These are phyloP conservation scores for Terfezia claveryi DNA, from an alignment of 495 filamentous ascomycete species.

Conservation along the genomic window DNA sequence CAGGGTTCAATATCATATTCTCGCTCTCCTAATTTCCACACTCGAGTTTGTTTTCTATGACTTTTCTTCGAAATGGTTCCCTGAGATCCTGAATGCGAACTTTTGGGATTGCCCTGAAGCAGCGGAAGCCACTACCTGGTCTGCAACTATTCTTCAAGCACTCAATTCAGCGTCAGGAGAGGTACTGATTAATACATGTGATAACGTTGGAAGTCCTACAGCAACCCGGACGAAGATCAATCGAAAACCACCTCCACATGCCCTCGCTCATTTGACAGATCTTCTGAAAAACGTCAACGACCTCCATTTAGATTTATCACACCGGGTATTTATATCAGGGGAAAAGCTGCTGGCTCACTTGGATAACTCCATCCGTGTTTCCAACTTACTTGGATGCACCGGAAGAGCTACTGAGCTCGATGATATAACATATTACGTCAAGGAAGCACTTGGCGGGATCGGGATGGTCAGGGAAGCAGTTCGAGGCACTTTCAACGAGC, in stretches of 20 bases:
- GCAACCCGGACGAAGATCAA: neutral
- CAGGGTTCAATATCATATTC: neutral
- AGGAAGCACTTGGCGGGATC: neutral
- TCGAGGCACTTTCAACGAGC: neutral
- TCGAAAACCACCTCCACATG: neutral
- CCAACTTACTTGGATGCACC: neutral
- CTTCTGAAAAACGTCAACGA: neutral
- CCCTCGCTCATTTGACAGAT: neutral
- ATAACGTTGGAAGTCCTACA: neutral
- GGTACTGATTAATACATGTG: neutral
- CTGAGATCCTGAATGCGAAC: neutral
- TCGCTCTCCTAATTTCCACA: neutral
- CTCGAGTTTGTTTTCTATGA: neutral
- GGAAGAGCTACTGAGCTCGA: neutral
- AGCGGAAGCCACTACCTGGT: neutral
- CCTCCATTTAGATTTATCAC: neutral
- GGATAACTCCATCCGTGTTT: neutral
- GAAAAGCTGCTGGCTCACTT: neutral
- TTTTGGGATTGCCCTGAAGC: neutral
- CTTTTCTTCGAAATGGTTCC: neutral
- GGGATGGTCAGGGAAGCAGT: neutral
- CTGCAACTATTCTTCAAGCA: neutral
- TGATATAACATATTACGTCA: neutral
- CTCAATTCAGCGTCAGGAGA: neutral
- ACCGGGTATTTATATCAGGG: neutral